These are phyloP conservation scores for Fragilaria radians DNA, from an alignment of 108 stramenopile species.

Conservation along the genomic window DNA sequence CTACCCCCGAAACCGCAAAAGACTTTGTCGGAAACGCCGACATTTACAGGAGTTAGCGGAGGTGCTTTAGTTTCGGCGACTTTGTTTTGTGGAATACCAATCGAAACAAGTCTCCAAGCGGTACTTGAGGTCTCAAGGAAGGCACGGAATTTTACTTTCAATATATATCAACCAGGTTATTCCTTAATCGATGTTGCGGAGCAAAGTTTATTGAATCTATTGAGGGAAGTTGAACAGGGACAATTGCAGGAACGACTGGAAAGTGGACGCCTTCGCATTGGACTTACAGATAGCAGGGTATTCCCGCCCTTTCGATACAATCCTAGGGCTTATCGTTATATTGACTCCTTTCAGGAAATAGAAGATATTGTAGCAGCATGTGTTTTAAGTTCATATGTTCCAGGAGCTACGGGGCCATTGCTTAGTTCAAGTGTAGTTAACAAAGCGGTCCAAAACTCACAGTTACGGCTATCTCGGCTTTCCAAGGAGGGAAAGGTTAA, in stretches of 20 bases:
- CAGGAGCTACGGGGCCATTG: conserved; percentile 48
- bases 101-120: conserved; percentile 49
- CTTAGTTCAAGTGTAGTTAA: conserved; percentile 9
- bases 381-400: conserved; percentile 58
- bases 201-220: conserved; percentile 18
- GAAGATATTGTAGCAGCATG: conserved; percentile 48
- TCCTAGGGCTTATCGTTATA: conserved; percentile 46
- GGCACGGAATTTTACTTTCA: conserved; percentile 25
- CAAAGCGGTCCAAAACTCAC: conserved; percentile 24
- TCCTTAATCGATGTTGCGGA: conserved; percentile 59
- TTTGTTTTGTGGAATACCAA: conserved; percentile 29
- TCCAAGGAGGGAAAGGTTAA: conserved; percentile 34
- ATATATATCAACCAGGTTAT: conserved; percentile 50
- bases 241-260: conserved; percentile 25
- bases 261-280: conserved; percentile 33
- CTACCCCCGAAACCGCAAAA: conserved; percentile 11
- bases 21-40: not conserved
- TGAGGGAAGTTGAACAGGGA: conserved; percentile 31
- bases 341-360: conserved; percentile 40
- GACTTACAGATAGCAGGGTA: conserved; percentile 46
- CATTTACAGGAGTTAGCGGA: conserved; percentile 52
- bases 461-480: conserved; percentile 31
- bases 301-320: conserved; percentile 28
- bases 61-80: conserved; percentile 52
- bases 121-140: conserved; percentile 32